Evolutionary conservation across 2,329 filamentous ascomycete genomes (phyloP).

Genomic region (Cladophialophora immunda): DNA sequence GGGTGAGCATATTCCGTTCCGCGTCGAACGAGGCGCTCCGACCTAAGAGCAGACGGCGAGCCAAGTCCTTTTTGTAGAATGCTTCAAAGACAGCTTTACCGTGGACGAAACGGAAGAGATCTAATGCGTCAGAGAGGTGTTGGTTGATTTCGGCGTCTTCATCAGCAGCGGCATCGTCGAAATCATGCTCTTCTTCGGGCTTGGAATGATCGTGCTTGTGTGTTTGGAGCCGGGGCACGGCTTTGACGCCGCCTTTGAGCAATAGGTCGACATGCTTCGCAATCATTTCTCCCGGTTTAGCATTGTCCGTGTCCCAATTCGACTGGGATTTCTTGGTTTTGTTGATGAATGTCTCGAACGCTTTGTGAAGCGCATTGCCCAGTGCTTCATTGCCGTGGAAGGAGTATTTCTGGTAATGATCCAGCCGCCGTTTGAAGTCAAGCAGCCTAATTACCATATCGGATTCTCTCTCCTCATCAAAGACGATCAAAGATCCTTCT

Average conservation of each 20-base stretch:
- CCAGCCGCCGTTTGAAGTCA: constrained; percentile 79
- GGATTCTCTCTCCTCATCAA: constrained; percentile 78
- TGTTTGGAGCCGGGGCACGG: constrained; percentile 74
- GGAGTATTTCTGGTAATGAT: constrained; percentile 77
- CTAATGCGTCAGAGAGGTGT: constrained; percentile 89
- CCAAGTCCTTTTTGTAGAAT: constrained; percentile 98
- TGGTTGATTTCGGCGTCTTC: constrained; percentile 92
- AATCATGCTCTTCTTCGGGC: constrained; percentile 69
- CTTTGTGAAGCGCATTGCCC: constrained; percentile 79
- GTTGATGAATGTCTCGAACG: constrained; percentile 92
- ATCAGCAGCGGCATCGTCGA: constrained; percentile 53
- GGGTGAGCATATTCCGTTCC: constrained; percentile 92
- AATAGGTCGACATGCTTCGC: constrained; percentile 95
- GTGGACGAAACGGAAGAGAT: constrained; percentile 95
- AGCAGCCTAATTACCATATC: constrained; percentile 88
- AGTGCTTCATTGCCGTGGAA: constrained; percentile 82
- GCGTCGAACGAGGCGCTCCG: constrained; percentile 94
- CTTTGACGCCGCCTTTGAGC: constrained; percentile 85
- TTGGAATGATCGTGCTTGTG: constrained; percentile 60
- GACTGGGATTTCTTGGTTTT: constrained; percentile 75
- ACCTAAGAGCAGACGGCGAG: constrained; percentile 86
- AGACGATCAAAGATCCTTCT: constrained; percentile 77
- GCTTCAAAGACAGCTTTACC: constrained; percentile 98
- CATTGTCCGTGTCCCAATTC: constrained; percentile 81
- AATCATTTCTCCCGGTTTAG: constrained; percentile 98